Evolutionary conservation across 164 flowering plant genomes (phyloP).

Genomic region (Macadamia integrifolia): DNA sequence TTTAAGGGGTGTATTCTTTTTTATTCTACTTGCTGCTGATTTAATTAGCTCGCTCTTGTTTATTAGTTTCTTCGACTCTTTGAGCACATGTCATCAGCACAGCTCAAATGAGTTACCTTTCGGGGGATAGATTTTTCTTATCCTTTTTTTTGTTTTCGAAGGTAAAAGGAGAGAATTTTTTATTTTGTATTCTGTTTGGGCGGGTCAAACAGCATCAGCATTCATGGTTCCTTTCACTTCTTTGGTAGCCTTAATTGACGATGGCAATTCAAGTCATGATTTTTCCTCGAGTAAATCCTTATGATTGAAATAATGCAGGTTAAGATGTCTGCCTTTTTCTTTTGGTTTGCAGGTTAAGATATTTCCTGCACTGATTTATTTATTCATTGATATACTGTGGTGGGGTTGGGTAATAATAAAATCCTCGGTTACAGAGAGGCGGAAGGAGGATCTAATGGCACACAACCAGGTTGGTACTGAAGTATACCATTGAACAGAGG

Average conservation of each 20-base stretch:
- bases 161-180: background rate
- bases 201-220: background rate
- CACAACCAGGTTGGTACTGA: too few relatives aligned
- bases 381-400: too few relatives aligned
- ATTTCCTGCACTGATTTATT: too few relatives aligned
- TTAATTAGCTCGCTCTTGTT: conserved; percentile 2
- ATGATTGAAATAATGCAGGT: background rate
- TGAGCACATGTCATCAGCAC: background rate
- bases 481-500: too few relatives aligned
- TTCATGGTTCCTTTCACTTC: background rate
- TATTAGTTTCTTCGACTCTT: conserved; percentile 7
- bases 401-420: too few relatives aligned
- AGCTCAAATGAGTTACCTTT: background rate
- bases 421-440: too few relatives aligned
- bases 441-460: too few relatives aligned
- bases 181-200: background rate
- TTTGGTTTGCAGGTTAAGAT: background rate
- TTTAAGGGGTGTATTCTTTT: background rate
- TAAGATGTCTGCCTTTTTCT: background rate
- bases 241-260: background rate
- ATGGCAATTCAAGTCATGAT: background rate
- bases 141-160: background rate
- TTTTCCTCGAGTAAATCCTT: background rate
- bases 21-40: conserved; percentile 2
- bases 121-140: background rate